Conservation (phyloP, 495 filamentous ascomycete species). For the Daldinia decipiens region DNA sequence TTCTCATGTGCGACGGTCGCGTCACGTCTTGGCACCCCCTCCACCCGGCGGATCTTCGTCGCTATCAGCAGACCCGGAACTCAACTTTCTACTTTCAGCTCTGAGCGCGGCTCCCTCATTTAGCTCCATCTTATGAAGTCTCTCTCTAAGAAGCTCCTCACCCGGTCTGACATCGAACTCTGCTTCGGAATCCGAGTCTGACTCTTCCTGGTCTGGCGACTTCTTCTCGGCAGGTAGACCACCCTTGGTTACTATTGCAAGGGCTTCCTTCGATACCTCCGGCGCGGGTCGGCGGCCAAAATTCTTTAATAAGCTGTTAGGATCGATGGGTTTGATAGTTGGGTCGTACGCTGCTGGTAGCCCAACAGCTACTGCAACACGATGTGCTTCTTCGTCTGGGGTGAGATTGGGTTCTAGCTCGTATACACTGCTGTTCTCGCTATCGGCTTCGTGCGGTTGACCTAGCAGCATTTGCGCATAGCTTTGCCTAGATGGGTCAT, state of each 20-base stretch:
- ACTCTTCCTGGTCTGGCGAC: constrained; percentile 55
- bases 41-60: constrained; percentile 48
- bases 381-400: constrained; percentile 72
- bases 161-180: constrained; percentile 61
- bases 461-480: constrained; percentile 84
- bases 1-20: constrained; percentile 20
- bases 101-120: constrained; percentile 62
- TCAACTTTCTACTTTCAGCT: constrained; percentile 43
- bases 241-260: constrained; percentile 36
- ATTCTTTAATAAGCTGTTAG: constrained; percentile 48
- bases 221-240: constrained; percentile 41
- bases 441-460: constrained; percentile 66
- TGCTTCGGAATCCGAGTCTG: constrained; percentile 60
- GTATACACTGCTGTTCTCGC: constrained; percentile 57
- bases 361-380: constrained; percentile 76
- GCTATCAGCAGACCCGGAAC: constrained; percentile 46
- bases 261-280: constrained; percentile 37
- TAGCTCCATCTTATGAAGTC: constrained; percentile 65
- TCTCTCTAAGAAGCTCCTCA: constrained; percentile 55
- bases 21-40: constrained; percentile 48
- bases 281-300: constrained; percentile 43
- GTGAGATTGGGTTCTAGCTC: constrained; percentile 59
- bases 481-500: constrained; percentile 78
- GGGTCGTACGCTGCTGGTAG: constrained; percentile 68
- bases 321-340: constrained; percentile 61